Base-by-base conservation (phyloP, 345 rosid species). In the Euphorbia lathyris region DNA sequence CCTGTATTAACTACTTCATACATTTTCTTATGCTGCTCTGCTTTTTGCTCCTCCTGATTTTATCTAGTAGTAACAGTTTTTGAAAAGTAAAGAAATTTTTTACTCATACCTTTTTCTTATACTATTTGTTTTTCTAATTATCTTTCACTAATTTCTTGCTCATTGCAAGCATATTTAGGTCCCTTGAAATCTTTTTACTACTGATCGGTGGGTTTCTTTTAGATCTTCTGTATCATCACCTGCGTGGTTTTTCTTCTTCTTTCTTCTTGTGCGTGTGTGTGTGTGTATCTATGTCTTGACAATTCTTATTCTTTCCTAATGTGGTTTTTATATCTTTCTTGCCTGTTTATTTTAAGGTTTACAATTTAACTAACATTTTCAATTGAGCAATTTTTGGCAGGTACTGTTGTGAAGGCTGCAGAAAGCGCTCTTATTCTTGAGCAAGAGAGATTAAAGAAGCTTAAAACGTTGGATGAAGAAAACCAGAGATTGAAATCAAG, bases 381-480 rank as follows among this genome's bases (percentile, higher is more conserved):
- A 19, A 9, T 72, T 16, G 32, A 52, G 22, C 65, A 65, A 45
- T 58, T 58, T 66, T n/a, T 82, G 61, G 65, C 78, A 84, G 93
- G 78, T 76, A 79, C 75, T 63, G 65, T 77, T 72, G 67, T 85
- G 62, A 93, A 85, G 84, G 97, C 88, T 76, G 81, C 96, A 59
- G 78, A 83, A 78, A 85, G 76, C 78, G 91, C 91, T 74, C 79
- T 89, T 74, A 81, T 65, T 27, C 56, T 85, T 74, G 97, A 91
- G 86, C 82, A 79, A 72, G 80, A 64, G 76, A 88, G 97, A 76
- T 78, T 83, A 25, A 79, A 82, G 78, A 91, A 80, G 83, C 85
- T 88, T n/a, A 79, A 79, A 72, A 88, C 83, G 80, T 74, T 77
- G 11, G 85, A 83, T 47, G 89, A 83, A 59, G 70, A 59, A 61